phyloP scores from a whole-genome alignment of 352 stramenopile genomes.

The Phytophthora tubulina region DNA sequence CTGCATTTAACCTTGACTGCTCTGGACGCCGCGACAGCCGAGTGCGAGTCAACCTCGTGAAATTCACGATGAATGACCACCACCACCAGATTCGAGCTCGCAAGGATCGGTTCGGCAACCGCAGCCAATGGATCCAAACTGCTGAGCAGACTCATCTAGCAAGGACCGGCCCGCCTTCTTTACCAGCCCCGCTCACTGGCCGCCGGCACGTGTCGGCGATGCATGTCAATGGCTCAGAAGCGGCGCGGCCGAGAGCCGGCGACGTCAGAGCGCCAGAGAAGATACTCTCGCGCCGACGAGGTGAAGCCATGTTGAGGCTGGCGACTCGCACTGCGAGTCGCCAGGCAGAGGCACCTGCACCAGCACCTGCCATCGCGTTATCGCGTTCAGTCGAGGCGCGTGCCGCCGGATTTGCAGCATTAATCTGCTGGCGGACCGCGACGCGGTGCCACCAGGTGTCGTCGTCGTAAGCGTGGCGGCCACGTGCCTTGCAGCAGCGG shows the following conservation, averaged over 20 bases:
- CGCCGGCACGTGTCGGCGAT: conserved; percentile 16
- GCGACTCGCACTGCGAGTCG: too few relatives aligned
- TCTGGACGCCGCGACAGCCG: neutral
- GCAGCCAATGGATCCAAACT: conserved; percentile 9
- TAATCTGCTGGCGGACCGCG: conserved; percentile 18
- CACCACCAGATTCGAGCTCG: conserved; percentile 12
- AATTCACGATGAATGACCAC: neutral
- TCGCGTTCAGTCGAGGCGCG: conserved; percentile 2
- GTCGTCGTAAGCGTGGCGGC: conserved; percentile 14
- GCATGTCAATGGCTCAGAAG: conserved; percentile 13
- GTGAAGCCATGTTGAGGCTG: conserved; percentile 1
- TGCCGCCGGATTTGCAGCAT: conserved; percentile 32
- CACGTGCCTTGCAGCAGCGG: conserved; percentile 17
- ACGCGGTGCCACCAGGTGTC: conserved; percentile 6
- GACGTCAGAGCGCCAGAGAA: conserved; percentile 19
- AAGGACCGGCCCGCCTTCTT: conserved; percentile 15
- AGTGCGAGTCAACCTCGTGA: too few relatives aligned
- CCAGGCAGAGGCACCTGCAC: neutral
- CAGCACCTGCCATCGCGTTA: neutral
- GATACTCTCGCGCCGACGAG: conserved; percentile 7
- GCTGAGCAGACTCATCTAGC: neutral
- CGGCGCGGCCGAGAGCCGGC: neutral
- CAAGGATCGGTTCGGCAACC: neutral
- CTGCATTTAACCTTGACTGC: neutral
- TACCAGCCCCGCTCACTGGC: conserved; percentile 12